phyloP scores from a whole-genome alignment of 768 basidiomycete genomes.

The Sporobolomyces pararoseus region DNA sequence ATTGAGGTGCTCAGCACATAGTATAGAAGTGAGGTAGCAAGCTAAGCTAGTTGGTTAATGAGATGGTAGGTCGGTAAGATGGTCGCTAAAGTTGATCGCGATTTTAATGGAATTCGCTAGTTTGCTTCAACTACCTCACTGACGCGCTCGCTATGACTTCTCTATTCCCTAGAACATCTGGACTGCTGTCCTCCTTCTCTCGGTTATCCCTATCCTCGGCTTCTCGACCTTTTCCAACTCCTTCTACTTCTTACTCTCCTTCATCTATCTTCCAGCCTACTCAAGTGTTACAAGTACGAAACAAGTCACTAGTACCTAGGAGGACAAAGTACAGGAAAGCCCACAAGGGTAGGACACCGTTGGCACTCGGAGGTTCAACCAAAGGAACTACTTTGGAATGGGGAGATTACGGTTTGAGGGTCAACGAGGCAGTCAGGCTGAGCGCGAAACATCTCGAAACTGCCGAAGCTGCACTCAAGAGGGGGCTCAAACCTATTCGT shows the following conservation, averaged over 20 bases:
- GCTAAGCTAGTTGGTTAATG: too few relatives aligned
- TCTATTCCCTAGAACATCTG: slow-evolving; percentile 51
- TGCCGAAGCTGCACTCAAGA: slow-evolving; percentile 79
- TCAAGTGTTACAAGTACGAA: slow-evolving; percentile 51
- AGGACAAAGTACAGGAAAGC: slow-evolving; percentile 78
- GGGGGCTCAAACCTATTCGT: slow-evolving; percentile 83
- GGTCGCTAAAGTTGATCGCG: too few relatives aligned
- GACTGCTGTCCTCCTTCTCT: slow-evolving; percentile 34
- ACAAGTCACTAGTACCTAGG: slow-evolving; percentile 63
- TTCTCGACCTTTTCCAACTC: slow-evolving; percentile 24
- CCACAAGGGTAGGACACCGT: slow-evolving; percentile 82
- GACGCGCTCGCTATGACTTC: too few relatives aligned
- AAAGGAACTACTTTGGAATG: slow-evolving; percentile 88
- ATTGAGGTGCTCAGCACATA: slow-evolving; percentile 23
- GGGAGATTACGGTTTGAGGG: slow-evolving; percentile 87
- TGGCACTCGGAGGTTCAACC: slow-evolving; percentile 82
- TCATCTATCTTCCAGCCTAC: slow-evolving; percentile 42
- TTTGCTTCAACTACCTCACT: too few relatives aligned
- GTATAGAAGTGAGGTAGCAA: neutral
- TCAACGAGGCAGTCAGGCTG: slow-evolving; percentile 69
- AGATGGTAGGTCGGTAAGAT: neutral
- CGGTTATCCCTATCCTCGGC: too few relatives aligned
- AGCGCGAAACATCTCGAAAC: slow-evolving; percentile 85
- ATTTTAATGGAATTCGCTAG: too few relatives aligned
- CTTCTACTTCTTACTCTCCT: neutral